Conservation (phyloP, 208 protist genomes). For the Leishmania tropica region DNA sequence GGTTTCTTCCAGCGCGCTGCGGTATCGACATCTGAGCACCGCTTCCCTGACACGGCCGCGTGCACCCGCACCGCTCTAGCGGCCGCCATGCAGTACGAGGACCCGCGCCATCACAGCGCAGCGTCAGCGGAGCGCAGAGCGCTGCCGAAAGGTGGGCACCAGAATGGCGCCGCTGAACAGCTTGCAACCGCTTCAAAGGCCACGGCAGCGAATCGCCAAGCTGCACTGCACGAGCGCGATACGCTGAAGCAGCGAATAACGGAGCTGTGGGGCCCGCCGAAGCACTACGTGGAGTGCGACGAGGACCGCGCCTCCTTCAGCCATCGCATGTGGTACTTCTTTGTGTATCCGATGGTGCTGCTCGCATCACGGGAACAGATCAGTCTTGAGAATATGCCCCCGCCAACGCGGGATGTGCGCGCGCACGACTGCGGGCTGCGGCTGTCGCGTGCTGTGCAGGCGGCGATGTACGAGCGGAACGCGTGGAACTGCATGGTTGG, state of each 20-base stretch:
- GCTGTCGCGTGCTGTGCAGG: constrained; percentile 42
- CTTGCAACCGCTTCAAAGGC: neutral
- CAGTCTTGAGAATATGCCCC: constrained; percentile 9
- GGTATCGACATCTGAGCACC: neutral
- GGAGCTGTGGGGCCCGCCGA: neutral
- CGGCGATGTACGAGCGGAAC: constrained; percentile 36
- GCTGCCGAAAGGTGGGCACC: neutral
- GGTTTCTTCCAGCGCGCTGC: neutral
- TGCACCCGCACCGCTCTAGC: neutral
- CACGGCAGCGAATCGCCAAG: neutral
- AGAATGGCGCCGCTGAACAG: neutral
- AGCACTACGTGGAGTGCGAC: neutral
- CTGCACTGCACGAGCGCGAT: neutral
- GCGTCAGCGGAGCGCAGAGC: neutral
- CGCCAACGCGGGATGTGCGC: constrained; percentile 20
- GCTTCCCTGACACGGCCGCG: neutral
- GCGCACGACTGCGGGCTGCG: constrained; percentile 39
- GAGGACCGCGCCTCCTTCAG: neutral
- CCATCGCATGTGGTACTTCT: neutral
- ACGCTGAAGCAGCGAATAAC: neutral
- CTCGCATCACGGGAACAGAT: neutral
- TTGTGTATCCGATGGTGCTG: constrained; percentile 3
- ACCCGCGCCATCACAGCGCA: neutral
- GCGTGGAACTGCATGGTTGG: constrained; percentile 55
- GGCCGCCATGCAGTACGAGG: neutral